phyloP scores from a whole-genome alignment of 768 basidiomycete species.

The Pulveroboletus sp. region DNA sequence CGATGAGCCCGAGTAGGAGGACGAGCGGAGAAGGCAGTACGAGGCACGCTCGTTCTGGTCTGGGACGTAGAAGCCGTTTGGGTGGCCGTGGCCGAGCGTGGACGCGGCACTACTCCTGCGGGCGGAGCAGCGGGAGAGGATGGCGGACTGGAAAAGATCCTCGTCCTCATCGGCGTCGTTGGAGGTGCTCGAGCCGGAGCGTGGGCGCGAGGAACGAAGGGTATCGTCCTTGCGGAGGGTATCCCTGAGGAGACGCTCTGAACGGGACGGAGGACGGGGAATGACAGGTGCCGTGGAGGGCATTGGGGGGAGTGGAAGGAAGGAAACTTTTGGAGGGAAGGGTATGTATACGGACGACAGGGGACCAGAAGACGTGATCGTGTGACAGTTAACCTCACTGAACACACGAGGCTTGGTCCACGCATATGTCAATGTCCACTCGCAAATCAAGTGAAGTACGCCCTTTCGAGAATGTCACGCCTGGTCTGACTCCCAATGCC shows the following conservation, averaged over 20 bases:
- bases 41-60: constrained; percentile 27
- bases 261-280: constrained; percentile 45
- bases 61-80: constrained; percentile 31
- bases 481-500: constrained; percentile 1
- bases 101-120: constrained; percentile 23
- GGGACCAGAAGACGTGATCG: constrained; percentile 26
- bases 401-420: constrained; percentile 13
- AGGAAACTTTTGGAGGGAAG: neutral
- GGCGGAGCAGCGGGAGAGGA: constrained; percentile 23
- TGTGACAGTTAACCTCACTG: constrained; percentile 20
- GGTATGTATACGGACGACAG: constrained; percentile 26
- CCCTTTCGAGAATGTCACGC: too few relatives aligned
- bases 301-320: constrained; percentile 12
- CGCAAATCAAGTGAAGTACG: too few relatives aligned
- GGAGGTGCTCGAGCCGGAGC: constrained; percentile 24
- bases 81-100: constrained; percentile 4
- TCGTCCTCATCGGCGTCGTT: constrained; percentile 25
- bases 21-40: constrained; percentile 24
- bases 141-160: constrained; percentile 27
- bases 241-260: constrained; percentile 53
- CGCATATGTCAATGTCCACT: too few relatives aligned
- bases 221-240: constrained; percentile 49
- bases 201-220: constrained; percentile 31
- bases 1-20: constrained; percentile 27
- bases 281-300: constrained; percentile 8